Conservation (phyloP, 495 filamentous ascomycete genomes). For the Penicillium crystallinum region DNA sequence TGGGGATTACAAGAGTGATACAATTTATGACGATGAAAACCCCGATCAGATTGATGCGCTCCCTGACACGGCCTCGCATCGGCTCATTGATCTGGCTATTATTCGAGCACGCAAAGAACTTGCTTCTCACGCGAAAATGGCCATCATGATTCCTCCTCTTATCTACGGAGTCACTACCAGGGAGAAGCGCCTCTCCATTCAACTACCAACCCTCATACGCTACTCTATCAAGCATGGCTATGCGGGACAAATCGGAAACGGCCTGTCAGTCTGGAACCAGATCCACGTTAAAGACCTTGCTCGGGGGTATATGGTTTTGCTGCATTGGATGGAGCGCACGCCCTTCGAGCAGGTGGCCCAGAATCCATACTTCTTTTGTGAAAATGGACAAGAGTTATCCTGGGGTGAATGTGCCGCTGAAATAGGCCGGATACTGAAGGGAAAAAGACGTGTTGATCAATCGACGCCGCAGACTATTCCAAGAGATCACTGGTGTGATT, state of each 20-base stretch:
- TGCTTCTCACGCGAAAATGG: conserved; percentile 28
- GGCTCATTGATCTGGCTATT: conserved; percentile 37
- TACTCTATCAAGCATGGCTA: conserved; percentile 35
- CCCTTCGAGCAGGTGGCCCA: conserved; percentile 8
- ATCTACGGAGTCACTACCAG: conserved; percentile 29
- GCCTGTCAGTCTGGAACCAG: conserved; percentile 20
- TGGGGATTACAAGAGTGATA: conserved; percentile 20
- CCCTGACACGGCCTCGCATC: conserved; percentile 33
- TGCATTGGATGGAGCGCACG: conserved; percentile 28
- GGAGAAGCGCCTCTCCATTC: conserved; percentile 25
- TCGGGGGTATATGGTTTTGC: conserved; percentile 22
- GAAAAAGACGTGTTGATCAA: conserved; percentile 4
- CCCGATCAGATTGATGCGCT: conserved; percentile 28
- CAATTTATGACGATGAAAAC: conserved; percentile 30
- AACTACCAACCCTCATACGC: conserved; percentile 25
- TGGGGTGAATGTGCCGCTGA: conserved; percentile 21
- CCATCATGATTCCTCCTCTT: conserved; percentile 32
- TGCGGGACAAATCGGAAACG: conserved; percentile 23
- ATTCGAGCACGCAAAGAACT: conserved; percentile 25
- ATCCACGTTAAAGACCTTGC: conserved; percentile 30
- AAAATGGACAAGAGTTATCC: conserved; percentile 31
- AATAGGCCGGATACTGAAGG: conserved; percentile 20
- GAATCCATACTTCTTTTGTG: conserved; percentile 36
- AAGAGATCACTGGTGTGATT: conserved; percentile 23
- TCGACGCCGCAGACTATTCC: background rate